A percentile compares a stretch with the other conserved stretches of the same genome.
Conservation (phyloP, 495 filamentous ascomycete genomes). For the Cetradonia linearis region DNA sequence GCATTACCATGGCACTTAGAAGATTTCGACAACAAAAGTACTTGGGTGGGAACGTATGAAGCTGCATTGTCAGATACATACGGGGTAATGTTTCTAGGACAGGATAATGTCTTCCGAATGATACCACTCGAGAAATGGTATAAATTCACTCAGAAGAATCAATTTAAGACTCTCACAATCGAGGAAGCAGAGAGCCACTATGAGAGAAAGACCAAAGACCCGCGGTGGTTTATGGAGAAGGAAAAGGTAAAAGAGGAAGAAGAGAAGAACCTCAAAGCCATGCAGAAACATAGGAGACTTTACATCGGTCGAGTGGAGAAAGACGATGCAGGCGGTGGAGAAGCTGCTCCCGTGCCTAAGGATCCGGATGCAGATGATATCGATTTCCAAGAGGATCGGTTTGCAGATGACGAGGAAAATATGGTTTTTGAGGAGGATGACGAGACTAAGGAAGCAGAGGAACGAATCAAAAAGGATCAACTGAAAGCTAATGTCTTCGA, state of each 20-base stretch:
- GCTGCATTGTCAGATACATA: slow-evolving; percentile 67
- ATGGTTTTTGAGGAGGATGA: slow-evolving; percentile 76
- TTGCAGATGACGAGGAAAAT: slow-evolving; percentile 84
- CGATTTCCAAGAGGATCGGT: slow-evolving; percentile 56
- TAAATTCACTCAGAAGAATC: slow-evolving; percentile 72
- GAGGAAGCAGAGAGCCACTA: slow-evolving; percentile 80
- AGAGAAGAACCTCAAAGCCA: slow-evolving; percentile 39
- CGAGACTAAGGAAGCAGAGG: slow-evolving; percentile 76
- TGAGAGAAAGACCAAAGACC: slow-evolving; percentile 59
- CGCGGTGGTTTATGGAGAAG: slow-evolving; percentile 69
- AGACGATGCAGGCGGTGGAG: slow-evolving; percentile 18
- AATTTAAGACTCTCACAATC: slow-evolving; percentile 67
- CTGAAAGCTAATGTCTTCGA: slow-evolving; percentile 78
- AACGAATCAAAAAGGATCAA: slow-evolving; percentile 78
- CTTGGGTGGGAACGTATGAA: slow-evolving; percentile 87
- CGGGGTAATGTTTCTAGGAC: slow-evolving; percentile 62
- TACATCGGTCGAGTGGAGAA: slow-evolving; percentile 31
- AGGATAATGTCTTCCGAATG: slow-evolving; percentile 59
- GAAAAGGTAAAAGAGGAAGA: slow-evolving; percentile 41
- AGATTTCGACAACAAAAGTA: slow-evolving; percentile 87
- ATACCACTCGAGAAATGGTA: slow-evolving; percentile 92
- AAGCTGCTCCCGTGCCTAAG: slow-evolving; percentile 32
- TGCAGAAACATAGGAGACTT: slow-evolving; percentile 20
- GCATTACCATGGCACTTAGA: slow-evolving; percentile 93
- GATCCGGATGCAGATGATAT: slow-evolving; percentile 50